phyloP scores from a whole-genome alignment of 345 rosid species.

The Diplotaxis tenuifolia region DNA sequence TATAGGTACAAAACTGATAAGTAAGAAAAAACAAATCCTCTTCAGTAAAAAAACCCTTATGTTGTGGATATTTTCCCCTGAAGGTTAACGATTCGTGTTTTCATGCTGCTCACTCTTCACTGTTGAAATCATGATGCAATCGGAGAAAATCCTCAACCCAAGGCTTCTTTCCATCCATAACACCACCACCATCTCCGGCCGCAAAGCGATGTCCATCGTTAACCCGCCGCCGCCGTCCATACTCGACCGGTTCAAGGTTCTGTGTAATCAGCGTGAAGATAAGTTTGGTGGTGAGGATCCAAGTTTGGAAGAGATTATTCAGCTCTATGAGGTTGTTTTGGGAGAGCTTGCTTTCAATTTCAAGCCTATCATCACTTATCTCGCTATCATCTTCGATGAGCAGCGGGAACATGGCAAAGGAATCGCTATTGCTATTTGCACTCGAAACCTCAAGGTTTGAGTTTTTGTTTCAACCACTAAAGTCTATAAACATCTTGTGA shows the following conservation, averaged over 20 bases:
- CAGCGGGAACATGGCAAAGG: slow-evolving; percentile 73
- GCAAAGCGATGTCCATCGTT: slow-evolving; percentile 49
- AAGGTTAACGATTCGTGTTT: slow-evolving; percentile 31
- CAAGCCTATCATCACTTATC: slow-evolving; percentile 95
- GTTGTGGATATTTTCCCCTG: slow-evolving; percentile 12
- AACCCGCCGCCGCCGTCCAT: slow-evolving; percentile 57
- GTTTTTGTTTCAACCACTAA: neutral
- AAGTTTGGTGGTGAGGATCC: too few species aligned
- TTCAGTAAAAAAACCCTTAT: slow-evolving; percentile 23
- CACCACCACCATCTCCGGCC: slow-evolving; percentile 3
- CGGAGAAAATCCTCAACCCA: slow-evolving; percentile 36
- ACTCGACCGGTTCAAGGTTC: slow-evolving; percentile 61
- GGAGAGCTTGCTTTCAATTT: slow-evolving; percentile 85
- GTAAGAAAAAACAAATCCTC: slow-evolving; percentile 12
- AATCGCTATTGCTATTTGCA: slow-evolving; percentile 82
- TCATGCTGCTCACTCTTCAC: slow-evolving; percentile 35
- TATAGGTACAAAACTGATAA: slow-evolving; percentile 16
- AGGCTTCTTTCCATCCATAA: slow-evolving; percentile 26
- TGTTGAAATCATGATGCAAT: slow-evolving; percentile 25
- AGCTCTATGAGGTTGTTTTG: slow-evolving; percentile 62
- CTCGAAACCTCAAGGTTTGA: slow-evolving; percentile 86
- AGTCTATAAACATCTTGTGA: neutral
- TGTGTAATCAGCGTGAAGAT: slow-evolving; percentile 62
- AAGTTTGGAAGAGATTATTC: slow-evolving; percentile 59
- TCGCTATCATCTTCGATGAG: slow-evolving; percentile 93